Conservation (phyloP, 768 basidiomycete genomes). For the Boletus fagicola region DNA sequence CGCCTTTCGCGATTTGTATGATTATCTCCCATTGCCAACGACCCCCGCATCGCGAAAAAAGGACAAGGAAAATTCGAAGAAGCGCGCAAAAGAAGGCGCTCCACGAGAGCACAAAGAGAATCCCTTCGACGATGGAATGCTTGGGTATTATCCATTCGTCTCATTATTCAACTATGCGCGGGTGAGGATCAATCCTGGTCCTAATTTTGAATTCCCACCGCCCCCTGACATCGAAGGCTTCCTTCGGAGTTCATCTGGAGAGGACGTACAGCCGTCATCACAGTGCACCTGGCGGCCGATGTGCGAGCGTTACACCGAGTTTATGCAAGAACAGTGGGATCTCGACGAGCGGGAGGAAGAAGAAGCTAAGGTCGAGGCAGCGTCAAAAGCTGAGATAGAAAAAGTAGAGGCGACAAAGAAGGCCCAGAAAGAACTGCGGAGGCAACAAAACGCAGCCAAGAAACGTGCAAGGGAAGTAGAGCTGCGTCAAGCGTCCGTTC, state of each 20-base stretch:
- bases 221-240: slow-evolving; percentile 73
- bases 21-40: slow-evolving; percentile 79
- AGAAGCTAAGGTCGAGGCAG: slow-evolving; percentile 49
- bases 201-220: slow-evolving; percentile 78
- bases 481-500: slow-evolving; percentile 22
- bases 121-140: slow-evolving; percentile 87
- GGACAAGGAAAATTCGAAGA: slow-evolving; percentile 54
- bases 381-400: slow-evolving; percentile 45
- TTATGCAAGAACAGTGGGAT: slow-evolving; percentile 76
- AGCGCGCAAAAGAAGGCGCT: slow-evolving; percentile 60
- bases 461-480: slow-evolving; percentile 45
- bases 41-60: slow-evolving; percentile 57
- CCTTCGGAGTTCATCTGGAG: slow-evolving; percentile 39
- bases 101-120: slow-evolving; percentile 76
- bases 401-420: slow-evolving; percentile 37
- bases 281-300: slow-evolving; percentile 71
- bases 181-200: slow-evolving; percentile 85
- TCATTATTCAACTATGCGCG: slow-evolving; percentile 90
- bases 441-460: slow-evolving; percentile 51
- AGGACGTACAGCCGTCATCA: slow-evolving; percentile 29
- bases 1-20: slow-evolving; percentile 87
- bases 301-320: slow-evolving; percentile 82
- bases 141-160: slow-evolving; percentile 95
- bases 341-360: slow-evolving; percentile 77
- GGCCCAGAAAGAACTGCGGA: slow-evolving; percentile 47